Evolutionary conservation across 805 yeast genomes (phyloP).

Genomic region (Candida sonorensis): DNA sequence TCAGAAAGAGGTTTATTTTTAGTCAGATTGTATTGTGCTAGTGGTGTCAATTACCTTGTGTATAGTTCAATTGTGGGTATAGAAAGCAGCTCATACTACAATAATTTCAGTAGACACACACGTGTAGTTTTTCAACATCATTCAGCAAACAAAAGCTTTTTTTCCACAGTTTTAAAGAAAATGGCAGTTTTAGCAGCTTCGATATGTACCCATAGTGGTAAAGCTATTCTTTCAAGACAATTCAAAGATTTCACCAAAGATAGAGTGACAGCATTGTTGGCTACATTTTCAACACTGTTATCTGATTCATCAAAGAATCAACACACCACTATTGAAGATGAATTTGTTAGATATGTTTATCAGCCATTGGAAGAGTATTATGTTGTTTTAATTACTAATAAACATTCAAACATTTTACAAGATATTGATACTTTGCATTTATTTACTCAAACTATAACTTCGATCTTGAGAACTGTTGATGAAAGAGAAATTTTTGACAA

Average conservation of each 20-base stretch:
- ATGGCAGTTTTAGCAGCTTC: conserved; percentile 91
- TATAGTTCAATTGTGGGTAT: no score
- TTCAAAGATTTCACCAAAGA: conserved; percentile 80
- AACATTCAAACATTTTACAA: conserved; percentile 85
- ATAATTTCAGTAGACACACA: no score
- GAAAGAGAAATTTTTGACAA: conserved; percentile 77
- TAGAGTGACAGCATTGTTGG: conserved; percentile 76
- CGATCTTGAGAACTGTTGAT: conserved; percentile 63
- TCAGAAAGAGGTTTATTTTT: no score
- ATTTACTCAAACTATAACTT: conserved; percentile 75
- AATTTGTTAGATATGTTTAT: conserved; percentile 84
- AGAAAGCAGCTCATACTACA: no score
- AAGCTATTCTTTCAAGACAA: conserved; percentile 86
- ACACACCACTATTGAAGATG: conserved; percentile 93
- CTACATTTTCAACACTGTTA: conserved; percentile 78
- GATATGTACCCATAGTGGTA: conserved; percentile 89
- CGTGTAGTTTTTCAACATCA: no score
- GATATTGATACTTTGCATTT: conserved; percentile 89
- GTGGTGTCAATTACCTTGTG: no score
- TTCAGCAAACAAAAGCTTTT: no score
- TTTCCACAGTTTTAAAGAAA: no score
- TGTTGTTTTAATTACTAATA: conserved; percentile 84
- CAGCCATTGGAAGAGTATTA: conserved; percentile 94
- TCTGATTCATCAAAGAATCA: conserved; percentile 61
- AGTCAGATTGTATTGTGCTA: no score